Percentiles rank a stretch among this genome's conserved stretches.
Evolutionary conservation across 768 basidiomycete genomes (phyloP).

Genomic region (Lepiota venenata): DNA sequence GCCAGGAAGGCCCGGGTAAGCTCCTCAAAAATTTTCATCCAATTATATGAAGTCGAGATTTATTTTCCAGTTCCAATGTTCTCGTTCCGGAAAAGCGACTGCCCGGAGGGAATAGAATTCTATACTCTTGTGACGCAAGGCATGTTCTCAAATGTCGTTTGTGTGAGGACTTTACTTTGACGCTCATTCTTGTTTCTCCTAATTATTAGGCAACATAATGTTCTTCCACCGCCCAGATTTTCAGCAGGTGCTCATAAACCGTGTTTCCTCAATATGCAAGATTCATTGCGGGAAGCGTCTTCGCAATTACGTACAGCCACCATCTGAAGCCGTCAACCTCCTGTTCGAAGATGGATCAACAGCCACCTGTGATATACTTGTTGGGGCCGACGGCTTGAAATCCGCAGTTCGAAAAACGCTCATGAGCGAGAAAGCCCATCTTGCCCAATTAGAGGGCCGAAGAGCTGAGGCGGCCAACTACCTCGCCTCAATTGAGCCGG

Average conservation of each 20-base stretch:
- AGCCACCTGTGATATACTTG: conserved; percentile 34
- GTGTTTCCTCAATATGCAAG: conserved; percentile 41
- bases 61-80: conserved; percentile 43
- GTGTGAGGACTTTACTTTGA: conserved; percentile 3
- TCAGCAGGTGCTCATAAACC: conserved; percentile 49
- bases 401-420: conserved; percentile 26
- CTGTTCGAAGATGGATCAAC: conserved; percentile 34
- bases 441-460: background rate
- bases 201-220: conserved; percentile 39
- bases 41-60: background rate
- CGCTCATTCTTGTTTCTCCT: conserved; percentile 5
- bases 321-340: conserved; percentile 25
- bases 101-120: conserved; percentile 19
- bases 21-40: background rate
- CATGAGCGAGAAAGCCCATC: conserved; percentile 11
- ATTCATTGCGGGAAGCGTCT: conserved; percentile 58
- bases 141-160: background rate
- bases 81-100: conserved; percentile 20
- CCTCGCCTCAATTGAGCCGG: conserved; percentile 25
- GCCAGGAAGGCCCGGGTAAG: conserved; percentile 37
- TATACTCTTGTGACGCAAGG: conserved; percentile 11
- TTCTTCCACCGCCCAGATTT: conserved; percentile 67
- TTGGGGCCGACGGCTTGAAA: conserved; percentile 41
- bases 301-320: conserved; percentile 45
- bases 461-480: background rate